Evolutionary conservation across 352 stramenopile genomes (phyloP).

Genomic region (Phytopythium cucurbitacearum): DNA sequence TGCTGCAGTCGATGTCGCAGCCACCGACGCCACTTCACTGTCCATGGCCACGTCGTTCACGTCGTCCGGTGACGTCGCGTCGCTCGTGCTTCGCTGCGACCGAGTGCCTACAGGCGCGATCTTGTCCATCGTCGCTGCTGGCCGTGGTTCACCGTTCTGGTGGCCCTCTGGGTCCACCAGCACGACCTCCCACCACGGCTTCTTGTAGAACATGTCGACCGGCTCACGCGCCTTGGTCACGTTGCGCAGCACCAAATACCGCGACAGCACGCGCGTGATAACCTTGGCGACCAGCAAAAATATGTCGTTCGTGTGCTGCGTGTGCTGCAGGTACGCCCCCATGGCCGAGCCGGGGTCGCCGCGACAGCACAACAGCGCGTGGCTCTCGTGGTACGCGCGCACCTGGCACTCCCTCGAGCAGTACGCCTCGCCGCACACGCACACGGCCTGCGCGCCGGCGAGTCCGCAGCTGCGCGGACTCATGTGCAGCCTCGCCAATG

Average conservation of each 20-base stretch:
- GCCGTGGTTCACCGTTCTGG: constrained; percentile 6
- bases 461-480: constrained; percentile 49
- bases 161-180: constrained; percentile 58
- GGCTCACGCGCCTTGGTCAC: constrained; percentile 55
- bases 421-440: constrained; percentile 77
- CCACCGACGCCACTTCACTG: not conserved
- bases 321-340: constrained; percentile 61
- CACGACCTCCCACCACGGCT: constrained; percentile 87
- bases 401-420: constrained; percentile 79
- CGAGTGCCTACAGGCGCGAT: too few relatives aligned
- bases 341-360: constrained; percentile 57
- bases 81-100: constrained; percentile 6
- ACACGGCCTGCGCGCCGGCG: constrained; percentile 21
- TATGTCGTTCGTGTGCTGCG: constrained; percentile 89
- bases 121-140: too few relatives aligned
- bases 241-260: constrained; percentile 50
- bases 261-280: constrained; percentile 60
- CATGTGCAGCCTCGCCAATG: constrained; percentile 35
- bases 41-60: constrained; percentile 13
- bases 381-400: constrained; percentile 64
- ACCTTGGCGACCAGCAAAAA: constrained; percentile 88
- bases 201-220: constrained; percentile 90
- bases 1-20: not conserved
- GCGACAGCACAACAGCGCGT: constrained; percentile 73
- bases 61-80: constrained; percentile 17